Evolutionary conservation across 805 yeast genomes (phyloP).

Genomic region (Candida namnaoensis): DNA sequence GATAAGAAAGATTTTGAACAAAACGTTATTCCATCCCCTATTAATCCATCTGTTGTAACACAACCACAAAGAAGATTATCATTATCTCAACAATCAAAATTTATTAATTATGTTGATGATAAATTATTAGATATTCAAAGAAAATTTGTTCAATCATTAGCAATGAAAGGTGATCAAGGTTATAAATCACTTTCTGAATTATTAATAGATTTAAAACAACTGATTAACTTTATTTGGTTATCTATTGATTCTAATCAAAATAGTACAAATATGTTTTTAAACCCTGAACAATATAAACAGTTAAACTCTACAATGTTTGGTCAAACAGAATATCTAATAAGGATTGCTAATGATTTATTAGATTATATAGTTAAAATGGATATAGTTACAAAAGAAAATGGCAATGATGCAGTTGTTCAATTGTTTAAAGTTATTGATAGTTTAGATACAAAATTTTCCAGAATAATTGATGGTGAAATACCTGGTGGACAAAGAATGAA

Average conservation of each 20-base stretch:
- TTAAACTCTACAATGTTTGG: constrained; percentile 33
- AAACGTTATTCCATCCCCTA: constrained; percentile 5
- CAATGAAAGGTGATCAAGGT: constrained; percentile 21
- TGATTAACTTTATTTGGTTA: constrained; percentile 54
- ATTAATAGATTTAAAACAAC: constrained; percentile 33
- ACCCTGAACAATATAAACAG: constrained; percentile 3
- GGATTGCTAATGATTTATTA: constrained; percentile 57
- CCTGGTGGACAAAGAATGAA: constrained; percentile 27
- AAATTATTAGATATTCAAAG: constrained; percentile 46
- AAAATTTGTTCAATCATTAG: constrained; percentile 37
- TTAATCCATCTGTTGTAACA: neutral
- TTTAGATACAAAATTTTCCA: constrained; percentile 32
- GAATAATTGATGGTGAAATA: constrained; percentile 25
- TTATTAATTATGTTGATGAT: constrained; percentile 46
- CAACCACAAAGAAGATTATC: constrained; percentile 23
- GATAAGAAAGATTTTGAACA: constrained; percentile 6
- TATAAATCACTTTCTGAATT: constrained; percentile 24
- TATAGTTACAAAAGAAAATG: constrained; percentile 18
- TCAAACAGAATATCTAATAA: constrained; percentile 53
- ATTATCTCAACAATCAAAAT: constrained; percentile 44
- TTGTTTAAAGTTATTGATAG: constrained; percentile 28
- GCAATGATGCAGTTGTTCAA: constrained; percentile 22
- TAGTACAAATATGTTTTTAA: constrained; percentile 15
- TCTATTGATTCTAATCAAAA: constrained; percentile 33
- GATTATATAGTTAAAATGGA: constrained; percentile 36